Evolutionary conservation across 2,329 filamentous ascomycete species (phyloP).

Genomic region (Xylogone sp.): DNA sequence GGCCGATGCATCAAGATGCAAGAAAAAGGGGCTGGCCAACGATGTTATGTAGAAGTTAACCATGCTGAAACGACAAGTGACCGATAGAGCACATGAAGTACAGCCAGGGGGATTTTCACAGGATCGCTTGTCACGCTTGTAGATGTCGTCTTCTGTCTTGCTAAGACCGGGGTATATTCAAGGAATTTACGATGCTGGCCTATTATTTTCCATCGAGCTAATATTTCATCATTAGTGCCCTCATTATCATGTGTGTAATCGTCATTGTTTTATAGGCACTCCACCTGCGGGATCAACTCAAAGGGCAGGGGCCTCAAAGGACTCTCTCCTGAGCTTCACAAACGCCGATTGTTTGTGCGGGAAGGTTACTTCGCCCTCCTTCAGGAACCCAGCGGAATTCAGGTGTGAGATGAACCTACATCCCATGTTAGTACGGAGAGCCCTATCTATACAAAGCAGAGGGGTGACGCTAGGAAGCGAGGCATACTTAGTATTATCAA

Average conservation of each 20-base stretch:
- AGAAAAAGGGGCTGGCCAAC: no score
- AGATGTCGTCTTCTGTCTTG: no score
- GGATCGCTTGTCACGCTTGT: no score
- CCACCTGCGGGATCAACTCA: conserved; percentile 10
- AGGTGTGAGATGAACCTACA: conserved; percentile 64
- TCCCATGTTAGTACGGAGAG: conserved; percentile 12
- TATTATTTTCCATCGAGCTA: background rate
- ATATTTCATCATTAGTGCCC: background rate
- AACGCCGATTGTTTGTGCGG: conserved; percentile 91
- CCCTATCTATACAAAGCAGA: background rate
- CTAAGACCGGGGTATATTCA: no score
- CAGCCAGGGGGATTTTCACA: no score
- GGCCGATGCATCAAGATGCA: no score
- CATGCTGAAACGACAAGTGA: no score
- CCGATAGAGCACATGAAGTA: no score
- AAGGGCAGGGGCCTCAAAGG: conserved; percentile 66
- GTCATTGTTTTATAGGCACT: background rate
- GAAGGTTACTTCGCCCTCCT: conserved; percentile 81
- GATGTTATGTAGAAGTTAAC: no score
- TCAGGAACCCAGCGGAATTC: conserved; percentile 73
- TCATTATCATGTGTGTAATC: background rate
- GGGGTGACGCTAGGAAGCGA: conserved; percentile 27
- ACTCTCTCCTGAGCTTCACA: conserved; percentile 74
- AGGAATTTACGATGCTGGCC: no score
- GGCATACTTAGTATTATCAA: conserved; percentile 85